Percentiles rank a stretch among this genome's conserved stretches.
These are phyloP conservation scores for Rhodamnia rubescens DNA, from an alignment of 345 rosid genomes.

Conservation along the genomic window DNA sequence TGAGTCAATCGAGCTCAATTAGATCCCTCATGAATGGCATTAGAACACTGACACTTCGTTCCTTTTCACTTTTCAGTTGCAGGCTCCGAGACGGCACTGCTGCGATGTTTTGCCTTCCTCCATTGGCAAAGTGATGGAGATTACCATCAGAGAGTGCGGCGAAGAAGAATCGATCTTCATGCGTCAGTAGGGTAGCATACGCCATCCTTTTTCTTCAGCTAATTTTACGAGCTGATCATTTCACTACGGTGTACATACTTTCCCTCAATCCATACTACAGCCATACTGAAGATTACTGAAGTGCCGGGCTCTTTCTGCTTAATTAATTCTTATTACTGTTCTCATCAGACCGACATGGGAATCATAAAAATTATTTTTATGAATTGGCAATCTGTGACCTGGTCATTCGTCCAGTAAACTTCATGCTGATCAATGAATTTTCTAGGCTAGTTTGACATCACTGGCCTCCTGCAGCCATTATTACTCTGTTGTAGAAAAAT, in stretches of 20 bases:
- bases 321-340: neutral
- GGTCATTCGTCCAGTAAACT: neutral
- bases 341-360: neutral
- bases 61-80: constrained; percentile 23
- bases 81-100: constrained; percentile 81
- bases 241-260: neutral
- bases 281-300: neutral
- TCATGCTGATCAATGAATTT: neutral
- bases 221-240: neutral
- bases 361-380: neutral
- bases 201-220: neutral
- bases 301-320: neutral
- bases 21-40: neutral
- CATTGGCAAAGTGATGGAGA: constrained; percentile 35
- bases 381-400: neutral
- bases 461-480: neutral
- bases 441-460: neutral
- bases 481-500: neutral
- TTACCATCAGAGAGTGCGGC: constrained; percentile 57
- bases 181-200: constrained; percentile 10
- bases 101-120: constrained; percentile 67
- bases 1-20: neutral
- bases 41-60: neutral
- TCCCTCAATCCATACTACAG: neutral
- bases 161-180: constrained; percentile 57